Evolutionary conservation across 495 filamentous ascomycete genomes (phyloP).

Genomic region (Hyaloscypha variabilis): DNA sequence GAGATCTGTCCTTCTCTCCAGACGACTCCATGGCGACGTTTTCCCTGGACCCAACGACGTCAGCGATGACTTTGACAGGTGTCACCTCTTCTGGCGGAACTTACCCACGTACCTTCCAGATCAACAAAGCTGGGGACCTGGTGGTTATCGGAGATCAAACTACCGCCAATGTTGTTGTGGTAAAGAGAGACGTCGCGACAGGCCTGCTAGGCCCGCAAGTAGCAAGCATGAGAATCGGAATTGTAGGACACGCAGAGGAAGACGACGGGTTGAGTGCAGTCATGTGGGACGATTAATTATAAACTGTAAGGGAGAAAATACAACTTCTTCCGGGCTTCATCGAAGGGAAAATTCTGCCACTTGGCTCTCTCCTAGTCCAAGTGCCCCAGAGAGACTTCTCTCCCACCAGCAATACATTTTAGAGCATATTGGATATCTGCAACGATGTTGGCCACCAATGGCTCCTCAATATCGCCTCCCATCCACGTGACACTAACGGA

Average conservation of each 20-base stretch:
- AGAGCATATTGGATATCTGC: conserved; percentile 13
- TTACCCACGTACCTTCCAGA: conserved; percentile 63
- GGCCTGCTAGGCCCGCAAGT: conserved; percentile 46
- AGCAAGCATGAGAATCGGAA: conserved; percentile 22
- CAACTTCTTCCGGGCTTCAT: neutral
- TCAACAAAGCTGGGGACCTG: conserved; percentile 63
- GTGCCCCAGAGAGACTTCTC: conserved; percentile 2
- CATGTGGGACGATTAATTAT: conserved; percentile 25
- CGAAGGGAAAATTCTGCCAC: neutral
- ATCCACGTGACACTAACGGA: conserved; percentile 23
- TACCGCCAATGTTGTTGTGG: conserved; percentile 60
- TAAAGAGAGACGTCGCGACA: conserved; percentile 56
- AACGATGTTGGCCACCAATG: conserved; percentile 1
- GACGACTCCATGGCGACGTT: conserved; percentile 32
- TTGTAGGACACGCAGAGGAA: conserved; percentile 14
- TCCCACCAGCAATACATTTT: conserved; percentile 13
- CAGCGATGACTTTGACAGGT: conserved; percentile 50
- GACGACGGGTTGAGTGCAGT: conserved; percentile 27
- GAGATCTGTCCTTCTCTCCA: conserved; percentile 45
- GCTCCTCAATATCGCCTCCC: conserved; percentile 16
- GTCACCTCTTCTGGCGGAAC: conserved; percentile 57
- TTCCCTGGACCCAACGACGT: conserved; percentile 46
- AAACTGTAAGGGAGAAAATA: neutral
- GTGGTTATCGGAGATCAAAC: conserved; percentile 64
- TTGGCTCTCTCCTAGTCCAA: neutral